Evolutionary conservation across 2,329 filamentous ascomycete genomes (phyloP), one percentile per base, ranked within the genome.

Genomic region (Rachicladosporium sp.): DNA sequence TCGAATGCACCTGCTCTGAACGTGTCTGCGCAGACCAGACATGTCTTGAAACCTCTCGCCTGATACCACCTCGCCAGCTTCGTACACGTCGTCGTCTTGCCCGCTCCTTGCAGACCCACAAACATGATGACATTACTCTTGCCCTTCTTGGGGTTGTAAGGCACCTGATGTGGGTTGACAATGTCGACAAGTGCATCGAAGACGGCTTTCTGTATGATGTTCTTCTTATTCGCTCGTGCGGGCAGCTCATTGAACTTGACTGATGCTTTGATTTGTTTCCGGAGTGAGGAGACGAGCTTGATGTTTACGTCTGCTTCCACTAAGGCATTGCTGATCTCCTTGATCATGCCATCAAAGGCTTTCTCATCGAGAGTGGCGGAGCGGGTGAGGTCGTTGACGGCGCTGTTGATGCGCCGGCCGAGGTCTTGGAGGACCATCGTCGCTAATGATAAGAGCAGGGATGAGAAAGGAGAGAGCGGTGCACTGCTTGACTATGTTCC

Each of bases 101-200:
- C 91, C 4, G 89, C 86, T 70, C 91, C 91, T 64, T 98, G 91
- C 36, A 98, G 72, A 66, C 91, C 91, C 46, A 98, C 91, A 61
- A 98, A 96, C 91, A 98, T 98, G 64, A 98, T 95, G 58, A 98
- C 84, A 62, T 95, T 98, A 47, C 82, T 72, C 61, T 87, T 91
- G 49, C 88, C 87, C 67, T 96, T 98, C 68, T 93, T 94, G 13
- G 89, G 88, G 61, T 93, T 91, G 71, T 94, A 98, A 0, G 89
- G 82, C 50, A 94, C 88, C 53, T 84, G 81, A 63, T 96, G 89
- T 19, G 91, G 91, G 55, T 98, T 87, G 50, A 98, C 91, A 37
- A 98, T 80, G 55, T 86, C 81, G 50, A 96, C 89, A 38, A 98
- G 78, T 62, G 96, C 87, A 59, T 98, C 89, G 62, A 93, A 98